Base-by-base conservation (phyloP, 2,329 filamentous ascomycete genomes). In the Periconia digitata region DNA sequence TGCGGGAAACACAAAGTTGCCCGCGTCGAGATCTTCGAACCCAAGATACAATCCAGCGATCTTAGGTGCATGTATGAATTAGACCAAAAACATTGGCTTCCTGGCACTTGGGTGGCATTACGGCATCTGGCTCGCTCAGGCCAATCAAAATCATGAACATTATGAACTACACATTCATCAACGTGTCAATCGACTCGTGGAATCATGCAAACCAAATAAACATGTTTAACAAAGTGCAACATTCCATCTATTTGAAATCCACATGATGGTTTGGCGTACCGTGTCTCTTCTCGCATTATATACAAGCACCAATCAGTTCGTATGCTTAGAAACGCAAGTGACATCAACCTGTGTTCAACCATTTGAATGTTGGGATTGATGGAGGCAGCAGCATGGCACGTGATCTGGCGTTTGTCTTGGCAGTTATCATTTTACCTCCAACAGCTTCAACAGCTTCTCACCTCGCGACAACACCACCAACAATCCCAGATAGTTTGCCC, bases 11-110 rank as follows among this genome's bases (percentile, higher is more conserved):
- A 21, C 35, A 16, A n/a, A 15, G 12, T 41, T 21, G 13, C 13
- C 18, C 24, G n/a, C 48, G 48, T 47, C 41, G 15, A 27, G 23
- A 22, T 29, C 8, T 32, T 12, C 15, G 21, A n/a, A 27, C 40
- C 23, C 3, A 43, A 42, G 47, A 49, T n/a, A 40, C 18, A 29
- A 40, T 18, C 21, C 37, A 22, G 23, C 38, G 20, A 46, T 24
- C 17, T 16, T 45, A 43, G 50, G 54, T 50, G 57, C 50, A 42
- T 56, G 58, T 48, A 59, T 53, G 43, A 51, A 37, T 29, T 41
- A 49, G 45, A 54, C 32, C 29, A 40, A 27, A 8, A 38, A 21
- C 29, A 8, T 32, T 32, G 27, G 27, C n/a, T 32, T 32, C 27
- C 27, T 10, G 27, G 12, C 27, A 32, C 12, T 13, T 32, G n/a